Base-by-base conservation (phyloP, 495 filamentous ascomycete genomes). In the Gamarada debralockiae region DNA sequence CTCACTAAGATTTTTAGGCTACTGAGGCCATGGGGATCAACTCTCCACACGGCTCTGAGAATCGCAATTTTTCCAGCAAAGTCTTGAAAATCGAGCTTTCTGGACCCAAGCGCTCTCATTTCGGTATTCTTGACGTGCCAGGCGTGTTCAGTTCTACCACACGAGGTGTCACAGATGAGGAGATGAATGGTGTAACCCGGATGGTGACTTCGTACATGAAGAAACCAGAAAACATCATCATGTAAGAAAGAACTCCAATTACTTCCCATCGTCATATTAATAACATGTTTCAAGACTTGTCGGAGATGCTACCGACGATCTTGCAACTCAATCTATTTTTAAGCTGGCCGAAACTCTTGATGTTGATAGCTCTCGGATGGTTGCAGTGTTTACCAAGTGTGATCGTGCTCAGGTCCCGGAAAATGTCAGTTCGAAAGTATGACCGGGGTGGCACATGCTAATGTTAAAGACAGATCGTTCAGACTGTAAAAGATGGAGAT, bases 111-210 rank as follows among this genome's bases (percentile, higher is more conserved):
- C 71, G 80, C 48, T 68, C 76, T 17, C 76, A 86, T 52, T 65
- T 87, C 2, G 82, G 72, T 33, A 68, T 87, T 0, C 77, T 85
- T 29, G 80, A 87, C 53, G 72, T 85, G 1, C 82, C 82, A 0
- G 79, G 83, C 0, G 78, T 84, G 7, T 85, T 86, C 62, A 75
- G 70, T 22, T 74, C 61, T 9, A 62, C 69, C 0, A 76, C 66
- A 3, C 43, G 67, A 12, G 76, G 74, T 1, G 27, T 52, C 10
- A 45, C 54, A 9, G 21, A 29, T 14, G 13, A 24, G 34, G 78
- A 82, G 24, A 79, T 76, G n/a, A 39, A 39, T 0, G 58, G 77
- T 14, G 76, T 83, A 0, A 61, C 56, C 25, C 68, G 72, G 4
- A 80, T 85, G 75, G 81, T 84, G 0, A 54, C 65, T 3, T 56